Percentiles rank a stretch among this genome's conserved stretches.
Evolutionary conservation across 1,284 basidiomycete species (phyloP).

Genomic region (Neonothopanus nambi): DNA sequence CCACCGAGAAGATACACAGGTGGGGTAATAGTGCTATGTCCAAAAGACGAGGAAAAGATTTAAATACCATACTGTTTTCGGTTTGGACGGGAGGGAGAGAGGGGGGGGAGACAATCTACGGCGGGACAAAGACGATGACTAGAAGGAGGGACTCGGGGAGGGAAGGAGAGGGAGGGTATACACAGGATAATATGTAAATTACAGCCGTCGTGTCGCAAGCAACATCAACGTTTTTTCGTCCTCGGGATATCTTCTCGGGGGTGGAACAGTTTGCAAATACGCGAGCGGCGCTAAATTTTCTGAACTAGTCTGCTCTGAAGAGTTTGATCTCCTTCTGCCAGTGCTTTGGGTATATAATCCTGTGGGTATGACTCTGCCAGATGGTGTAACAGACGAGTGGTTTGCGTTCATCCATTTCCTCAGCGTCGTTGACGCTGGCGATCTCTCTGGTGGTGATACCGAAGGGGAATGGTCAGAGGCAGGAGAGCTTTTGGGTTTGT

Average conservation of each 20-base stretch:
- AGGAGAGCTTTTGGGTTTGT: constrained; percentile 32
- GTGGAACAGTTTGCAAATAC: constrained; percentile 49
- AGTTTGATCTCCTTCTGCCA: constrained; percentile 30
- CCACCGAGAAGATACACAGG: no score
- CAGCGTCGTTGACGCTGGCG: constrained; percentile 17
- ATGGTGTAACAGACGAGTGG: constrained; percentile 1
- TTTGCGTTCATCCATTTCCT: constrained; percentile 15
- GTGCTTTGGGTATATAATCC: neutral
- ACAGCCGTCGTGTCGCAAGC: constrained; percentile 27
- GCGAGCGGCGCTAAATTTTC: constrained; percentile 52
- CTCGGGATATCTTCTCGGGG: constrained; percentile 50
- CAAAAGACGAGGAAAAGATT: no score
- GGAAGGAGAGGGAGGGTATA: neutral
- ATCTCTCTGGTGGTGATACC: constrained; percentile 23
- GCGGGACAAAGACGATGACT: no score
- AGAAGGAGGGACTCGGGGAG: neutral
- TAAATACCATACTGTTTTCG: no score
- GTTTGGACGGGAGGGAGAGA: no score
- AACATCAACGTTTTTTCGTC: constrained; percentile 58
- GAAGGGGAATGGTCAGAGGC: constrained; percentile 15
- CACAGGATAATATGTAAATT: neutral
- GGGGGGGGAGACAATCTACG: no score
- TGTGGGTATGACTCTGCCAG: neutral
- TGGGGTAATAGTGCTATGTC: no score
- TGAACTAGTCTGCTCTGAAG: constrained; percentile 29